Evolutionary conservation across 371 early-diverging fungal species (phyloP).

Genomic region (Rhizopus microsporus): DNA sequence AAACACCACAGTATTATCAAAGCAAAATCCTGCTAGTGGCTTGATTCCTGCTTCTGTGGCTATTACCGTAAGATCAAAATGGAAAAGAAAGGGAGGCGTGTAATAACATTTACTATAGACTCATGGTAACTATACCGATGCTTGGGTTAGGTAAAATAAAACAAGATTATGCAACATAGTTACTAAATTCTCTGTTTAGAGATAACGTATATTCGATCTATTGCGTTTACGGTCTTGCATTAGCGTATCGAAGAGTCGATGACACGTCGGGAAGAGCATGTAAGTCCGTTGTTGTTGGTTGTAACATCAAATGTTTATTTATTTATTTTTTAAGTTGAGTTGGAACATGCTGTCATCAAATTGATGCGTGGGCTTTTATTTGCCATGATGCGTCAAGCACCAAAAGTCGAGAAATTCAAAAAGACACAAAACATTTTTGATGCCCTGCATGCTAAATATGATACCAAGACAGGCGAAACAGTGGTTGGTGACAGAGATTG

Average conservation of each 20-base stretch:
- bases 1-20: slow-evolving; percentile 71
- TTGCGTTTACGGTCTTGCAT: slow-evolving; percentile 82
- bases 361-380: slow-evolving; percentile 76
- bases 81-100: not conserved
- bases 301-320: not conserved
- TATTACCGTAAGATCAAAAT: slow-evolving; percentile 57
- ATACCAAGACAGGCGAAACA: slow-evolving; percentile 81
- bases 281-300: slow-evolving; percentile 41
- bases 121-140: slow-evolving; percentile 86
- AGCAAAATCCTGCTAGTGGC: slow-evolving; percentile 86
- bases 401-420: slow-evolving; percentile 84
- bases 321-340: slow-evolving; percentile 58
- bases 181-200: slow-evolving; percentile 34
- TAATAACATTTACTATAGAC: slow-evolving; percentile 30
- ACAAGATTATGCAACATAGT: slow-evolving; percentile 2
- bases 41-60: slow-evolving; percentile 90
- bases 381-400: slow-evolving; percentile 86
- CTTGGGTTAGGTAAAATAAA: slow-evolving; percentile 79
- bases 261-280: slow-evolving; percentile 82
- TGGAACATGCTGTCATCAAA: slow-evolving; percentile 85
- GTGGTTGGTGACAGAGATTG: slow-evolving; percentile 88
- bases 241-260: slow-evolving; percentile 84
- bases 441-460: slow-evolving; percentile 88
- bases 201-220: slow-evolving; percentile 95
- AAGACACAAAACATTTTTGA: slow-evolving; percentile 71